Evolutionary conservation across 2,329 filamentous ascomycete genomes (phyloP), one percentile per base, ranked within the genome.

Genomic region (Aspergillus intermedius): DNA sequence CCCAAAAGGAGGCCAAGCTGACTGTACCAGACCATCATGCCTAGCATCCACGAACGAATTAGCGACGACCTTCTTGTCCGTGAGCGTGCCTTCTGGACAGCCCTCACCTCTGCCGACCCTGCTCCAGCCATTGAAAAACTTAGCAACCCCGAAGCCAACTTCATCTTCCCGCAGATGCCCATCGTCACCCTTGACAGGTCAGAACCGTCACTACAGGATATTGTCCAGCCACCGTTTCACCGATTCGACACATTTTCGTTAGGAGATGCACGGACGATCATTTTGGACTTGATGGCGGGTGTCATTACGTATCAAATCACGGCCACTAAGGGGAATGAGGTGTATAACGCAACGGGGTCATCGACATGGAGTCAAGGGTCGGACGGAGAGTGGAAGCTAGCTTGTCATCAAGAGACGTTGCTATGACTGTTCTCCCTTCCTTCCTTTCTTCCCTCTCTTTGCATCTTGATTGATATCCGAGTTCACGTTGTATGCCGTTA

Each of bases 321-420:
- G 12, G 66, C 66, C 2, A 48, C 55, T 3, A 51, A 59, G 9
- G 62, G 60, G 2, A 53, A 60, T 21, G 56, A 54, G 25, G 45
- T 54, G 22, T 69, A 65, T 19, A 50, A 54, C 12, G 65, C 61
- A 0, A 64, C 60, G 1, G 62, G 60, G 17, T 61, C 62, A 15
- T 62, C 63, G 21, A 69, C 66, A 3, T 69, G 66, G 66, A 62
- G 62, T 22, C 66, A 69, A 50, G 65, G 53, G 6, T 67, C 65
- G 5, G 66, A 69, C 53, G 66, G 65, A 12, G 66, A 69, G 49
- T 69, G 66, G 66, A 58, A 57, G 45, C 49, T 69, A 21, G 57
- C 60, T n/a, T 54, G 54, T n/a, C 66, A 69, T 41, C 61, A 64
- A 34, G 66, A 69, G 52, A 67, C 65, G 0, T 40, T 40, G 37